Evolutionary conservation across 495 filamentous ascomycete species (phyloP).

Genomic region (Hypoxylon crocopeplum): DNA sequence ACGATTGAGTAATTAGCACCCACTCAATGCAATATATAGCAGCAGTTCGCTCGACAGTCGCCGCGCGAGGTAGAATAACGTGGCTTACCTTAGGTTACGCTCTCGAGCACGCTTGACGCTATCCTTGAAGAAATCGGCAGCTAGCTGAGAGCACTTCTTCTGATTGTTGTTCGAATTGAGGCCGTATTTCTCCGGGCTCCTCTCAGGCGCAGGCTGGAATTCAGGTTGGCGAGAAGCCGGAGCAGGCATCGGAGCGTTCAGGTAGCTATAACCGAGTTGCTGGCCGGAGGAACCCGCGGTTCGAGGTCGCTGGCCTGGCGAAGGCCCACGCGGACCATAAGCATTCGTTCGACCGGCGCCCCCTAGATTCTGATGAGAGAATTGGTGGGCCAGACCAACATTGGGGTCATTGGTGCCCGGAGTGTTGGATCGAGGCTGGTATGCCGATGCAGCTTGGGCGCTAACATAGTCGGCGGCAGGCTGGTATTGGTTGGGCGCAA

Average conservation of each 20-base stretch:
- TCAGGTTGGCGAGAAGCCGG: slow-evolving; percentile 45
- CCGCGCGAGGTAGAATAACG: not conserved
- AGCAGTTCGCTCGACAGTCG: no score
- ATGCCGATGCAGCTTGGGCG: slow-evolving; percentile 40
- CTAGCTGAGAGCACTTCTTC: slow-evolving; percentile 77
- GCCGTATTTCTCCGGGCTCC: slow-evolving; percentile 78
- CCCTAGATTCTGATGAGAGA: slow-evolving; percentile 95
- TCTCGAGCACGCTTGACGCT: slow-evolving; percentile 91
- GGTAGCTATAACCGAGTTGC: slow-evolving; percentile 66
- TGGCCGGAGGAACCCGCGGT: slow-evolving; percentile 73
- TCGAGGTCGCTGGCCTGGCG: slow-evolving; percentile 75
- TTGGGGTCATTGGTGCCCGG: slow-evolving; percentile 70
- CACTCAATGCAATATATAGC: not conserved
- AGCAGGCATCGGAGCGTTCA: slow-evolving; percentile 67
- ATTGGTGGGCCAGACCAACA: slow-evolving; percentile 91
- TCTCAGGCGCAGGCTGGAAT: slow-evolving; percentile 67
- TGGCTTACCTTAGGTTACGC: slow-evolving; percentile 83
- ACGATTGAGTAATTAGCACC: not conserved
- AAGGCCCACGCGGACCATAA: slow-evolving; percentile 70
- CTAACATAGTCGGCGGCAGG: slow-evolving; percentile 28
- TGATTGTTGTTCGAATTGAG: slow-evolving; percentile 67
- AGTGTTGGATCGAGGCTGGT: slow-evolving; percentile 65
- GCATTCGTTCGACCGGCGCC: slow-evolving; percentile 68
- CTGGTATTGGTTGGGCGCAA: slow-evolving; percentile 53
- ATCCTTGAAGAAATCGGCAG: slow-evolving; percentile 92